These are phyloP conservation scores for Sicyos baderoa DNA, from an alignment of 306 rosid species.

Conservation along the genomic window DNA sequence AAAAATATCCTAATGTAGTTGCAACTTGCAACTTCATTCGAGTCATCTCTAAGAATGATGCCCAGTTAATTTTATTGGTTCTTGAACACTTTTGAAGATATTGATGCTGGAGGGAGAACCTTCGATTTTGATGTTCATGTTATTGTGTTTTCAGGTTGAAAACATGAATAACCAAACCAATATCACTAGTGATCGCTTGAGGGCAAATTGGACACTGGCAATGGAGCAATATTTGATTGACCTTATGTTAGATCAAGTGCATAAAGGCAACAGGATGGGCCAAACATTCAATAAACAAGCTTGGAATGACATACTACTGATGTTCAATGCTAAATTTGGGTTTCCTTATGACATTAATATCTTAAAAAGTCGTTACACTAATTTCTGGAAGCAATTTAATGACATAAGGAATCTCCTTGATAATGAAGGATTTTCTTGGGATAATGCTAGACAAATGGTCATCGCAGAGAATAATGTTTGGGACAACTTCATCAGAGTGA, in stretches of 20 bases:
- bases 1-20: too few relatives aligned
- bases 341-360: conserved; percentile 33
- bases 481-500: conserved; percentile 43
- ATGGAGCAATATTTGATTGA: conserved; percentile 40
- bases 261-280: conserved; percentile 49
- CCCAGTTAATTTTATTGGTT: background rate
- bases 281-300: conserved; percentile 47
- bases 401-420: conserved; percentile 44
- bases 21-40: background rate
- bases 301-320: conserved; percentile 46
- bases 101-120: conserved; percentile 3
- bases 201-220: conserved; percentile 39
- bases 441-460: conserved; percentile 34
- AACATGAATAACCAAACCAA: conserved; percentile 35
- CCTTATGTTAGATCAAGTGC: conserved; percentile 47
- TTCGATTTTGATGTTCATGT: background rate
- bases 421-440: conserved; percentile 50
- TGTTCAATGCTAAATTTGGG: conserved; percentile 41
- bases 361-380: conserved; percentile 39
- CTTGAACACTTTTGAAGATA: background rate
- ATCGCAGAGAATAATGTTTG: conserved; percentile 37
- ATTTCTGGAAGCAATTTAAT: conserved; percentile 39
- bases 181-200: conserved; percentile 24
- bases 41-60: background rate
- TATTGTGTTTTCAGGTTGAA: background rate